Evolutionary conservation across 176 grass and related monocot species (phyloP), one percentile per base, ranked within the genome.

Genomic region (Oryza punctata): DNA sequence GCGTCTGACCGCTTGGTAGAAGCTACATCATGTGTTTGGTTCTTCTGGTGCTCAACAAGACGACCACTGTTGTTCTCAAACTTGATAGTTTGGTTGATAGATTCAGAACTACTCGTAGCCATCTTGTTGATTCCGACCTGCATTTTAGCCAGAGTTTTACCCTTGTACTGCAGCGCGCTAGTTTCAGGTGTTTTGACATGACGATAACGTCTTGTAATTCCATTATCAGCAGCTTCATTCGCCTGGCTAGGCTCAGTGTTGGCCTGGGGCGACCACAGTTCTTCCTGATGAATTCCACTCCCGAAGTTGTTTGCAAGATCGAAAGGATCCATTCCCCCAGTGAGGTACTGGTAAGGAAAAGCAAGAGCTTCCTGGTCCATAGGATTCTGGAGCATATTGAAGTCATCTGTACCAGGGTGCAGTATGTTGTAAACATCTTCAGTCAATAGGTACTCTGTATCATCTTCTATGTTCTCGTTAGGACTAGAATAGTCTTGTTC

Each of bases 371-470:
- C n/a, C n/a, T n/a, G n/a, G n/a, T n/a, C 85, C n/a, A 60, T 63
- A 66, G 60, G 41, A 37, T 73, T 45, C 12, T 21, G 10, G 43
- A 80, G 28, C 1, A 76, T 52, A 75, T 37, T 76, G 75, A 82
- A 88, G 47, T 83, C 63, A 70, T 79, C 76, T 71, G 3, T 73
- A 79, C 67, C 76, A 63, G 91, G 85, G 71, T 35, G 72, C 54
- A 98, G 60, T 46, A 98, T 93, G 60, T 3, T 64, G 21, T 80
- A 43, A 40, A 98, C 35, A 86, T 97, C 92, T 13, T 91, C 88
- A 41, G 11, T 0, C 23, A 82, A 86, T 69, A 98, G 73, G 72
- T 70, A 95, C 3, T 87, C 54, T 33, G 33, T 43, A 37, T 79
- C 77, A 75, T 93, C 93, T 77, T 29, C 85, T 27, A 28, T 49